phyloP scores from a whole-genome alignment of 2,329 filamentous ascomycete species.

The Alternaria rosae region DNA sequence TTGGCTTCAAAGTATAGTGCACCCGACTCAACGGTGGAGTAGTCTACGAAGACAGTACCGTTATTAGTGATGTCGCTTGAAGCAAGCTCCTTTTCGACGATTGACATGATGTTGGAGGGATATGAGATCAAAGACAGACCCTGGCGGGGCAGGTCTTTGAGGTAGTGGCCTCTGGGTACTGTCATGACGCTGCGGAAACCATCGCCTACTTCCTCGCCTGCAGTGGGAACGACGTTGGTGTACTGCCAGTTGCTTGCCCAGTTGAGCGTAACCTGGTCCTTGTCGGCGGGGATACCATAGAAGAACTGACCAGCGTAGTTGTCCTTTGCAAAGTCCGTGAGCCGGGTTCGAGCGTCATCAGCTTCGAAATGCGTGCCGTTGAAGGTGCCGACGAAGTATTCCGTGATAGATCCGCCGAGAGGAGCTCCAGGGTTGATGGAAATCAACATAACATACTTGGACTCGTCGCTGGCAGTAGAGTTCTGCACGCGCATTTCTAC shows the following conservation, averaged over 20 bases:
- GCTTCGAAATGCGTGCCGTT: slow-evolving; percentile 69
- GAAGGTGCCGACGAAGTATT: slow-evolving; percentile 67
- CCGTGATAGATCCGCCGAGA: slow-evolving; percentile 61
- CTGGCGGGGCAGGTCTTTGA: slow-evolving; percentile 60
- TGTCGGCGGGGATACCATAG: slow-evolving; percentile 49
- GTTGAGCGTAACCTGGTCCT: slow-evolving; percentile 58
- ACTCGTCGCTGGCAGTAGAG: slow-evolving; percentile 42
- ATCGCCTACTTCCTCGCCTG: slow-evolving; percentile 51
- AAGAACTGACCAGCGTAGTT: slow-evolving; percentile 67
- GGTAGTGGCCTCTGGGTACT: slow-evolving; percentile 60
- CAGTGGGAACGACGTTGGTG: slow-evolving; percentile 62
- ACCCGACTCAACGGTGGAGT: slow-evolving; percentile 58
- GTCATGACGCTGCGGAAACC: slow-evolving; percentile 62
- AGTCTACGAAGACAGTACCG: slow-evolving; percentile 59
- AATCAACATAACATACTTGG: slow-evolving; percentile 57
- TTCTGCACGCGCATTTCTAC: slow-evolving; percentile 60
- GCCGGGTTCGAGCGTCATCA: slow-evolving; percentile 52
- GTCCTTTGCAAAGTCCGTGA: slow-evolving; percentile 60
- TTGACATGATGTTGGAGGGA: slow-evolving; percentile 58
- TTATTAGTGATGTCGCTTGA: slow-evolving; percentile 57
- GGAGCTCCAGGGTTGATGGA: slow-evolving; percentile 67
- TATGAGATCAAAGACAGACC: slow-evolving; percentile 62
- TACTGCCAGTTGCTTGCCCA: slow-evolving; percentile 71
- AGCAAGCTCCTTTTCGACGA: slow-evolving; percentile 57
- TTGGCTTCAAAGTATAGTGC: slow-evolving; percentile 65